phyloP scores from a whole-genome alignment of 2,329 filamentous ascomycete species.

The Conoideocrella luteorostrata region DNA sequence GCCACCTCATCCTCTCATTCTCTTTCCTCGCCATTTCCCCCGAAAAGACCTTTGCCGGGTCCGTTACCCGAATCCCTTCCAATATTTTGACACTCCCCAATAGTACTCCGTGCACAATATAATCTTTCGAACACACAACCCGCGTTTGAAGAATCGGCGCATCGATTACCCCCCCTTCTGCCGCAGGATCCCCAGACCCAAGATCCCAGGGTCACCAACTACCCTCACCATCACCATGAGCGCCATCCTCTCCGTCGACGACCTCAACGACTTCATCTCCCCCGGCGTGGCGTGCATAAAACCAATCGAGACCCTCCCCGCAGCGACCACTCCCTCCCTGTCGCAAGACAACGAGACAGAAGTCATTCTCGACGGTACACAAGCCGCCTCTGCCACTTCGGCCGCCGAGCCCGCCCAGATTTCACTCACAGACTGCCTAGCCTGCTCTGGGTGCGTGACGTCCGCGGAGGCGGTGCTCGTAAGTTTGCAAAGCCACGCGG shows the following conservation, averaged over 20 bases:
- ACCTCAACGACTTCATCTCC: constrained; percentile 98
- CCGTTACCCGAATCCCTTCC: too few relatives aligned
- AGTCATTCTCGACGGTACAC: constrained; percentile 87
- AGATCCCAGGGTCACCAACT: too few relatives aligned
- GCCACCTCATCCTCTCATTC: too few relatives aligned
- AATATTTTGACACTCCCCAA: too few relatives aligned
- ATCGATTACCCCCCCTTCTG: too few relatives aligned
- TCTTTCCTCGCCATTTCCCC: too few relatives aligned
- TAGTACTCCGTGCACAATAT: too few relatives aligned
- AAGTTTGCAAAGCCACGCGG: constrained; percentile 85
- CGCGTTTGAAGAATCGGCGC: too few relatives aligned
- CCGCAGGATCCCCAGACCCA: too few relatives aligned
- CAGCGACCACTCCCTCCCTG: constrained; percentile 33
- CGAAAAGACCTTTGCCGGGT: too few relatives aligned
- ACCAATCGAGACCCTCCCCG: constrained; percentile 84
- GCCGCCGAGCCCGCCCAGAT: constrained; percentile 75
- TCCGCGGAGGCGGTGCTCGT: constrained; percentile 97
- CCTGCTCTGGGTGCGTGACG: constrained; percentile 95
- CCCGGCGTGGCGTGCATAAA: constrained; percentile 98
- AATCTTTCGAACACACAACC: too few relatives aligned
- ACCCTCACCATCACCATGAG: constrained; percentile 58
- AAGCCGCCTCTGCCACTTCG: constrained; percentile 44
- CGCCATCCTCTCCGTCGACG: constrained; percentile 92
- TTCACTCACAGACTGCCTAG: constrained; percentile 92
- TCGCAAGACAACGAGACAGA: constrained; percentile 54